These are phyloP conservation scores for Alternaria arbusti DNA, from an alignment of 2,329 filamentous ascomycete genomes.

Conservation along the genomic window DNA sequence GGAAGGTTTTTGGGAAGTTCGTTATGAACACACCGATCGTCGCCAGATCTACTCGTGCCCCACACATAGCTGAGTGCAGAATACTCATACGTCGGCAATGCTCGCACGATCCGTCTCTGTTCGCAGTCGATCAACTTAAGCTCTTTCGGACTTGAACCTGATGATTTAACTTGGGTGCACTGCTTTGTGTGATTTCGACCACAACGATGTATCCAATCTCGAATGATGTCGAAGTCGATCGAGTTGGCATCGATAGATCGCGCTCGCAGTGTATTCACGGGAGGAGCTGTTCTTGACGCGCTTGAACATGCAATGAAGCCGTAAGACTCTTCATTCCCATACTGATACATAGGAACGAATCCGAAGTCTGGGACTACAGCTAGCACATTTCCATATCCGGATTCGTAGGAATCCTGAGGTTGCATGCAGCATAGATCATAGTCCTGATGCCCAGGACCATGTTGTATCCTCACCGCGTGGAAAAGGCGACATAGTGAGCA, in stretches of 20 bases:
- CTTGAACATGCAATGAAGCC: neutral
- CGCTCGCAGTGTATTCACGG: fast-evolving
- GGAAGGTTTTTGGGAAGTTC: neutral
- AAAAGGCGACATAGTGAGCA: neutral
- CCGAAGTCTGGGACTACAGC: neutral
- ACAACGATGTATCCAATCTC: neutral
- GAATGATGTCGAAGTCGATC: neutral
- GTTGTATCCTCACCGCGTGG: neutral
- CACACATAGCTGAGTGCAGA: neutral
- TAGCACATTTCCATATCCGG: neutral
- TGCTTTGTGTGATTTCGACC: neutral
- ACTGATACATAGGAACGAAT: too few relatives aligned
- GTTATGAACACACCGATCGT: neutral
- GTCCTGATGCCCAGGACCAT: fast-evolving
- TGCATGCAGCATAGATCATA: neutral
- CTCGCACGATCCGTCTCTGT: neutral
- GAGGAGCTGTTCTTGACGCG: fast-evolving
- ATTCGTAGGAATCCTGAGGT: fast-evolving
- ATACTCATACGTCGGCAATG: neutral
- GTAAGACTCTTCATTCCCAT: neutral
- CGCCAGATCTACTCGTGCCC: neutral
- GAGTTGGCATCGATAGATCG: fast-evolving
- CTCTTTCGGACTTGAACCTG: neutral
- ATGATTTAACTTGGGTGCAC: neutral
- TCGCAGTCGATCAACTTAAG: neutral